Evolutionary conservation across 352 stramenopile species (phyloP).

Genomic region (Pilasporangium apinafurcum): DNA sequence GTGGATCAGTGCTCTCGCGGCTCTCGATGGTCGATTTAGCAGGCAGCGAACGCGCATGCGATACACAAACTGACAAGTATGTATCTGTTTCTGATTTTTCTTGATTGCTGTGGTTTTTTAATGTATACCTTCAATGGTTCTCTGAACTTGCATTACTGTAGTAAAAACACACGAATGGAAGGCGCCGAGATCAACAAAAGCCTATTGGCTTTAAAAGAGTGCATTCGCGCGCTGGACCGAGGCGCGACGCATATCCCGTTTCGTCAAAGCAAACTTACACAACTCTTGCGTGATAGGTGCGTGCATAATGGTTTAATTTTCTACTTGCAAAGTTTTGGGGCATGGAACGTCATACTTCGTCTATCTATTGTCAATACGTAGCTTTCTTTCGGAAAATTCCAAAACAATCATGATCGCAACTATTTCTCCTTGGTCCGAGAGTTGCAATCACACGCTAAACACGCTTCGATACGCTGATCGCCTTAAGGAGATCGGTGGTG

Average conservation of each 20-base stretch:
- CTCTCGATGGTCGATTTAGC: conserved; percentile 91
- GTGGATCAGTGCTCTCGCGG: conserved; percentile 28
- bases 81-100: not conserved
- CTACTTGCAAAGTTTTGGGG: not conserved
- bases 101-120: not conserved
- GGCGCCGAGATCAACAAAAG: conserved; percentile 97
- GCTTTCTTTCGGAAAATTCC: conserved; percentile 89
- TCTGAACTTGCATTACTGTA: conserved; percentile 3
- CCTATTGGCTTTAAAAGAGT: conserved; percentile 95
- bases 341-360: not conserved
- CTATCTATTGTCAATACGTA: conserved; percentile 8
- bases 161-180: conserved; percentile 90
- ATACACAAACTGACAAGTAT: conserved; percentile 87
- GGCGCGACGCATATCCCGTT: conserved; percentile 89
- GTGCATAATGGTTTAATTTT: no score
- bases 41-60: conserved; percentile 90
- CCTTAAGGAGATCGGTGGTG: conserved; percentile 85
- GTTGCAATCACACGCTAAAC: conserved; percentile 94
- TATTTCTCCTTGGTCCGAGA: conserved; percentile 90
- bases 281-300: conserved; percentile 82
- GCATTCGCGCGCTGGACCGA: conserved; percentile 92
- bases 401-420: conserved; percentile 95
- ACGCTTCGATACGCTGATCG: conserved; percentile 95
- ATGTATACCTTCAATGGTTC: not conserved
- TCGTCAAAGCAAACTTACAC: conserved; percentile 93